Evolutionary conservation across 177 flowering plant genomes (phyloP).

Genomic region (Tripterygium wilfordii): DNA sequence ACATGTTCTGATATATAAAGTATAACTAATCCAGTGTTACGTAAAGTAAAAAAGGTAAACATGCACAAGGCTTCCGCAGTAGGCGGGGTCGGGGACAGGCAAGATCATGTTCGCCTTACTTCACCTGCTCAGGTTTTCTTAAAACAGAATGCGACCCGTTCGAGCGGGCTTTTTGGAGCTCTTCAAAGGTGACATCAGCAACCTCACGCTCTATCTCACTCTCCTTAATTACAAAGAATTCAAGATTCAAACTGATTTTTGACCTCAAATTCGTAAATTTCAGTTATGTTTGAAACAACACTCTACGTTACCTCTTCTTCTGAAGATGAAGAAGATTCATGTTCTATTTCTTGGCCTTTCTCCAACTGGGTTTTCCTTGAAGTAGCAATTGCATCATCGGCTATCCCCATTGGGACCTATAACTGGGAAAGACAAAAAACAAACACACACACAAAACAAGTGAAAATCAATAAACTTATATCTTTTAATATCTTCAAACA

Average conservation of each 20-base stretch:
- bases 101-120: constrained; percentile 27
- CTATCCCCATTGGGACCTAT: too few relatives aligned
- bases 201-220: constrained; percentile 58
- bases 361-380: not conserved
- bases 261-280: not conserved
- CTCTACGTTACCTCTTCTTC: not conserved
- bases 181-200: constrained; percentile 73
- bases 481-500: too few relatives aligned
- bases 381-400: not conserved
- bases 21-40: too few relatives aligned
- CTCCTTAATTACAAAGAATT: constrained; percentile 44
- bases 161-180: constrained; percentile 63
- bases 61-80: too few relatives aligned
- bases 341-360: not conserved
- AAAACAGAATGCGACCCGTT: constrained; percentile 45
- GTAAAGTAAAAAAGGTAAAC: too few relatives aligned
- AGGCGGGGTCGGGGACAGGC: too few relatives aligned
- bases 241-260: not conserved
- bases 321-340: not conserved
- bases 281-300: not conserved
- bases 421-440: too few relatives aligned
- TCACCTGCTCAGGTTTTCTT: constrained; percentile 27
- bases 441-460: too few relatives aligned
- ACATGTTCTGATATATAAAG: too few relatives aligned
- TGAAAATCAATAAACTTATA: too few relatives aligned